Evolutionary conservation across 164 flowering plant species (phyloP).

Genomic region (Buxus sempervirens): DNA sequence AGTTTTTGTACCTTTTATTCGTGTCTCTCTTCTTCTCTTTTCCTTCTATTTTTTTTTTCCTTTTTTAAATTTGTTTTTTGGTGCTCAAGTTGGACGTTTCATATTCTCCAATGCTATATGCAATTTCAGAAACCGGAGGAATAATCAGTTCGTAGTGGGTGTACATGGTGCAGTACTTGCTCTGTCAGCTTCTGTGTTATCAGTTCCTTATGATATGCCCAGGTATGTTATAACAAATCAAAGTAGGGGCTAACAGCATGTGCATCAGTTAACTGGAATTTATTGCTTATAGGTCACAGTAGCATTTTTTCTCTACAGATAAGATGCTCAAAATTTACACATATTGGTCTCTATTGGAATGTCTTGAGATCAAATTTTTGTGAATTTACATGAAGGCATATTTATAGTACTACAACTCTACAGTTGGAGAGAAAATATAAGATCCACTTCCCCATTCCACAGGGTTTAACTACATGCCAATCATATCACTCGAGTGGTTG

Average conservation of each 20-base stretch:
- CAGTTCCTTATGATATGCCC: slow-evolving; percentile 98
- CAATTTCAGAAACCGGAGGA: slow-evolving; percentile 42
- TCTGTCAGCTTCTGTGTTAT: slow-evolving; percentile 85
- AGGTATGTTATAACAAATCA: slow-evolving; percentile 40
- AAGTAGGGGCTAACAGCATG: neutral
- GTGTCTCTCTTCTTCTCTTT: neutral
- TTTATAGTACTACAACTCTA: neutral
- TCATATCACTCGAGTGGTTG: too few relatives aligned
- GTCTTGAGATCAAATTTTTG: neutral
- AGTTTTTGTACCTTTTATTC: neutral
- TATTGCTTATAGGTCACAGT: neutral
- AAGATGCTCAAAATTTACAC: neutral
- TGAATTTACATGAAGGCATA: neutral
- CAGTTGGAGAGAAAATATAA: too few relatives aligned
- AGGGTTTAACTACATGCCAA: too few relatives aligned
- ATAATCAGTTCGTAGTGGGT: slow-evolving; percentile 49
- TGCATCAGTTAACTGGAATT: neutral
- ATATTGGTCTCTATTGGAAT: neutral
- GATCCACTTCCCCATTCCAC: too few relatives aligned
- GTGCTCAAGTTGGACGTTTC: too few relatives aligned
- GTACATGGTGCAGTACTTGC: slow-evolving; percentile 90
- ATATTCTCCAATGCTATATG: slow-evolving; percentile 1
- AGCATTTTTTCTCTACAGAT: neutral
- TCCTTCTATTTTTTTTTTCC: neutral
- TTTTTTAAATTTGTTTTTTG: too few relatives aligned